Evolutionary conservation across 1,284 basidiomycete genomes (phyloP), one percentile per base, ranked within the genome.

Genomic region (Hortiboletus rubellus): DNA sequence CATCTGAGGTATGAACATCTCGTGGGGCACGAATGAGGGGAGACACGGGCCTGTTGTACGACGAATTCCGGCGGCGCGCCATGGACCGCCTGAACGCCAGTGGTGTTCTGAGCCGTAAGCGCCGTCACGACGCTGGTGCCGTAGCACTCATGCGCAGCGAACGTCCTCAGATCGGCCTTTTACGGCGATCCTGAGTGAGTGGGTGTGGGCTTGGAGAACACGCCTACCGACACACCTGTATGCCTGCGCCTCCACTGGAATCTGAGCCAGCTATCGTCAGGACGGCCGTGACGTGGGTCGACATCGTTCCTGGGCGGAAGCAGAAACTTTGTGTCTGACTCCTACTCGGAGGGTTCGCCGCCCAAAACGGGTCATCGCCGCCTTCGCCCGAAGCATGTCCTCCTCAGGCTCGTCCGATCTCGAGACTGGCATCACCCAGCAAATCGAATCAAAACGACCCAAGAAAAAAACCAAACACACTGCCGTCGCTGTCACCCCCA

Each of bases 101-200:
- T 79, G 0, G 95, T 97, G 71, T 97, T 97, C 71, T 98, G 96
- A 0, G 95, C 92, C 0, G 93, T 96, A 46, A 98, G 72, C 0
- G 94, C 94, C 0, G 96, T 97, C 53, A 96, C 76, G 5, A 87
- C 93, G 56, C 87, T 91, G n/a, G 91, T 82, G 18, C 93, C 96
- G 68, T 95, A 97, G 64, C 90, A 91, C 34, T 81, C 81, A 31
- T 91, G 82, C 0, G 92, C 87, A 3, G 90, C 85, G 62, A 93
- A 89, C 1, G 91, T 92, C 74, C 92, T 95, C 38, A 98, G 77
- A 73, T 98, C 96, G 17, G 87, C 89, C 87, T 91, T 54, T 34
- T 41, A 22, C 40, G 40, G n/a, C 14, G 24, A 14, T 7, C 34
- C 17, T 18, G 52, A 48, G 27, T 34, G 2, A 27, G 7, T 27